Base-by-base conservation (phyloP, 306 rosid genomes). In the Medicago arabica region DNA sequence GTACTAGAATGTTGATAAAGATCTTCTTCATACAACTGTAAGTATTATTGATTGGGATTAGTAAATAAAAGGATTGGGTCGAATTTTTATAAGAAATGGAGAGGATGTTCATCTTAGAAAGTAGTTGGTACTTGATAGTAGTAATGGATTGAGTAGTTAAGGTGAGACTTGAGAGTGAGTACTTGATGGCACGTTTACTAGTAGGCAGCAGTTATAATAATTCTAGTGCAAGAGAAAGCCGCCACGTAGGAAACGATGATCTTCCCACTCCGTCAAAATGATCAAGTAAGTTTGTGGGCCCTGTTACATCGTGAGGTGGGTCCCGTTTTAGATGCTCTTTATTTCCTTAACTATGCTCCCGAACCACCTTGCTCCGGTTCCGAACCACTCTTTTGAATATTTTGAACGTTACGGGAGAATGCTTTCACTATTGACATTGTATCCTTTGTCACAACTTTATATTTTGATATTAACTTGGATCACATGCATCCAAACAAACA, bases 331-430 rank as follows among this genome's bases (percentile, higher is more conserved):
- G 76, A 74, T 68, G 88, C 84, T 61, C 81, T 72, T 2, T 46
- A 87, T 14, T 8, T 34, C n/a, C 78, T 14, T 11, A 73, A 16
- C 16, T 0, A 13, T 16, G 38, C 25, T 49, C 39, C 87, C 91
- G 60, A 41, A 67, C 83, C 97, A 79, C 28, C 0, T 31, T n/a
- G 89, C 80, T 84, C 38, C 47, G 90, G 83, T 6, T 2, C 86
- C 88, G 81, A 66, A 64, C 75, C 87, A 77, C 41, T n/a, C 0
- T 72, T 91, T 91, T 89, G 89, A 91, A 91, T 68, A 76, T 82
- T 87, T 84, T 75, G 92, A 91, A 84, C 94, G 97, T 89, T 91
- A 85, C 70, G 5, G 38, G 17, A 74, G 40, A 18, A 25, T 19
- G 31, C 17, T 17, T 58, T 83, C 82, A 77, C 89, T n/a, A n/a